Base-by-base conservation (phyloP, 257 asterid species). In the Forsythia viridissima region DNA sequence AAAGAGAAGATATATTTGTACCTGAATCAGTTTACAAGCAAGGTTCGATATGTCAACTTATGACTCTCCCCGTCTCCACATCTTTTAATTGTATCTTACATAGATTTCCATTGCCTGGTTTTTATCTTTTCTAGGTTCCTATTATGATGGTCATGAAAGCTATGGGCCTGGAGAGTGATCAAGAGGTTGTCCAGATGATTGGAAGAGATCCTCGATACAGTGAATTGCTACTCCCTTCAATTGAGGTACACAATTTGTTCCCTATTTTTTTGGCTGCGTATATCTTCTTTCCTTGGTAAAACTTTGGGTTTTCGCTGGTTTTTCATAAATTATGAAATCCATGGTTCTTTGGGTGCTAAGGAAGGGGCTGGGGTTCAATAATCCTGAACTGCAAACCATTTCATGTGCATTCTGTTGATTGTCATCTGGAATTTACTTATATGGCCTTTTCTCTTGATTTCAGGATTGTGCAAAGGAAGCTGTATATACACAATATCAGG, bases 111-210 rank as follows among this genome's bases (percentile, higher is more conserved):
- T 63, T 67, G 76, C 69, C 51, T 71, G 66, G 51, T 69, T 48
- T 78, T 4, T 75, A 71, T 79, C 77, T 72, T 85, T 80, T 87
- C 10, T 73, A 93, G 98, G 91, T 94, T 87, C 98, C 98, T n/a
- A 93, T 95, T 52, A 93, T 95, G 94, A 80, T 86, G 57, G 97
- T 92, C 76, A 83, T 93, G 89, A 95, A 95, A 86, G 99, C 99
- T 78, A 92, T 95, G 97, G 99, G 98, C 20, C 92, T 95, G 99
- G 98, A 90, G 85, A 91, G 96, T 82, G 98, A 93, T 86, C 99
- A 95, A 89, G 98, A 95, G 86, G 93, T 93, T 84, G 94, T 95
- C 85, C 99, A 95, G 85, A 92, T 95, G 98, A 73, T 95, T 82
- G 99, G 99, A 73, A 90, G 99, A 90, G 99, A 93, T 82, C 97